Base-by-base conservation (phyloP, 2,329 filamentous ascomycete species). In the Phialophora verrucosa region DNA sequence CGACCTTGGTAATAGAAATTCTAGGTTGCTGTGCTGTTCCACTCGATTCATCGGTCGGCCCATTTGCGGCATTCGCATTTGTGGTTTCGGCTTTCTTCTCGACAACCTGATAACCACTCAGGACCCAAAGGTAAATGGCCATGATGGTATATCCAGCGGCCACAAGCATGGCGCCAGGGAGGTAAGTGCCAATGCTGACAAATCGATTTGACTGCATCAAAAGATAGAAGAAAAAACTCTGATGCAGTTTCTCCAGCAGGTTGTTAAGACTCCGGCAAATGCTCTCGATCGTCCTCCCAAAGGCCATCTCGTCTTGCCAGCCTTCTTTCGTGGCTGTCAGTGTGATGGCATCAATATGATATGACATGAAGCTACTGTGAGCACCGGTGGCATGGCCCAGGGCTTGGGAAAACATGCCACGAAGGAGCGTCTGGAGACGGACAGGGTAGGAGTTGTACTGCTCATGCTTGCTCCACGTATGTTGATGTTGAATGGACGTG, bases 161-260 rank as follows among this genome's bases (percentile, higher is more conserved):
- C 64, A 99, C 85, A 59, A 98, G 81, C 95, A 99, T 99, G n/a
- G 95, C 95, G 73, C 92, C 96, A 0, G 95, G 95, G 3, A 99
- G 84, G 75, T 99, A 99, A 1, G 94, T 99, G 17, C 95, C 95
- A 70, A 99, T 99, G 79, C 93, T 98, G 72, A 98, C 95, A 76
- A 99, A 99, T 11, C 93, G 89, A 74, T 95, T 91, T 32, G 89
- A 87, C 72, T 96, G 90, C 87, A 98, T 93, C 53, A 99, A 84
- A 59, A 99, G 83, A 77, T 99, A 99, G 81, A 99, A 98, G 85
- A 99, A 99, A 83, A 99, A 99, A 77, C 93, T 97, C 80, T 99
- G 95, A 77, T 99, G 95, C 68, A 99, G 84, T 76, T 99, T 93
- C 80, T 99, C 95, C 35, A 99, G 85, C 65, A 99, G 81, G 75